Percentiles rank a stretch among this genome's conserved stretches.
phyloP scores from a whole-genome alignment of 2,329 filamentous ascomycete species.

The Helotiales sp. region DNA sequence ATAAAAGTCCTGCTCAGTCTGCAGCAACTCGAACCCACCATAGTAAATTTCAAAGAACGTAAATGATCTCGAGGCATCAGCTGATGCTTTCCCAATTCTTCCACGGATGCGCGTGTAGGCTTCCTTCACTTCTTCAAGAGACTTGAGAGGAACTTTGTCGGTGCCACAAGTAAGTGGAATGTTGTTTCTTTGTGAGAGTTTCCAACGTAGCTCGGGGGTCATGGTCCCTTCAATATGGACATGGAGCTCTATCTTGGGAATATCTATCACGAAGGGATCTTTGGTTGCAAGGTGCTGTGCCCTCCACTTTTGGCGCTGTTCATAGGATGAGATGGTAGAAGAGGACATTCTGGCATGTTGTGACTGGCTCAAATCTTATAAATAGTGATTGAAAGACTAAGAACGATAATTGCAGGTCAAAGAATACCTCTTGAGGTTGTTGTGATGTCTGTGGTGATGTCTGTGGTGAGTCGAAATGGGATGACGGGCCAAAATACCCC shows the following conservation, averaged over 20 bases:
- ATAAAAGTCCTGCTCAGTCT: constrained; percentile 65
- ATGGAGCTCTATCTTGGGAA: constrained; percentile 81
- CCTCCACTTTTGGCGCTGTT: constrained; percentile 15
- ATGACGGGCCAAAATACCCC: no score
- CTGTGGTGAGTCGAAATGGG: no score
- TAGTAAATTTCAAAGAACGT: constrained; percentile 74
- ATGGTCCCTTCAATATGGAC: constrained; percentile 76
- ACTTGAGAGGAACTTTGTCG: constrained; percentile 9
- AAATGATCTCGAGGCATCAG: constrained; percentile 10
- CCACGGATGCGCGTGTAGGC: constrained; percentile 20
- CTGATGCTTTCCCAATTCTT: constrained; percentile 19
- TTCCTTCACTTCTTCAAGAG: constrained; percentile 12
- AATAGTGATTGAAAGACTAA: neutral
- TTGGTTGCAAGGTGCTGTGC: constrained; percentile 7
- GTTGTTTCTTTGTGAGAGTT: constrained; percentile 63
- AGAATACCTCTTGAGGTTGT: no score
- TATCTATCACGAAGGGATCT: constrained; percentile 53
- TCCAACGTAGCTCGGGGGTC: constrained; percentile 66
- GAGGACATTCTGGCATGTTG: neutral
- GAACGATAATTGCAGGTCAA: no score
- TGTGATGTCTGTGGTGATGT: no score
- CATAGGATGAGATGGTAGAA: constrained; percentile 7
- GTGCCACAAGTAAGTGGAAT: constrained; percentile 28
- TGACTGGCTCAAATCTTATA: neutral
- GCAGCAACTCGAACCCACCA: constrained; percentile 67